These are phyloP conservation scores for Ceratonia siliqua DNA, from an alignment of 306 rosid species.

Conservation along the genomic window DNA sequence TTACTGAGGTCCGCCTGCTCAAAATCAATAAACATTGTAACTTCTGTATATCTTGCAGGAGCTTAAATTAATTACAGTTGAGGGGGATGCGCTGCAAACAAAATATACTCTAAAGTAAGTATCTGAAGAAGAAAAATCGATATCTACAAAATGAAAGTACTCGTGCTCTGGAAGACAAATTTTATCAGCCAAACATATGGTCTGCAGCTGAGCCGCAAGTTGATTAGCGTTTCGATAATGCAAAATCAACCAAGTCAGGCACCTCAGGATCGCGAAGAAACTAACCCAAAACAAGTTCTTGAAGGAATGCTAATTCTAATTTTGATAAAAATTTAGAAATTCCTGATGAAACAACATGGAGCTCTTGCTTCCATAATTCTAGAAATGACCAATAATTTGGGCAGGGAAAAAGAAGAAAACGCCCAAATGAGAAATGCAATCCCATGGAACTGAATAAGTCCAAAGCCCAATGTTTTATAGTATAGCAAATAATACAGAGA, in stretches of 20 bases:
- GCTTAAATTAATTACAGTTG: not conserved
- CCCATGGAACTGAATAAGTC: not conserved
- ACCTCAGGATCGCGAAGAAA: no score
- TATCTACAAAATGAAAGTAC: not conserved
- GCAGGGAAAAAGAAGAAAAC: not conserved
- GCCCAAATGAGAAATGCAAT: not conserved
- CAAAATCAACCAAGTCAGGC: no score
- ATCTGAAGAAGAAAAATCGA: not conserved
- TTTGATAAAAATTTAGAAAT: not conserved
- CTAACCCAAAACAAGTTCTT: no score
- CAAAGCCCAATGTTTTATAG: not conserved
- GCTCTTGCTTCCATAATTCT: not conserved
- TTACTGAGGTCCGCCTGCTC: slow-evolving; percentile 84
- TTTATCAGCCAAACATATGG: not conserved
- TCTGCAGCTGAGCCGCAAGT: not conserved
- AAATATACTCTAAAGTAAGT: not conserved
- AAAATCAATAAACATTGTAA: slow-evolving; percentile 6
- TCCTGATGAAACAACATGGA: not conserved
- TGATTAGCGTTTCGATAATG: no score
- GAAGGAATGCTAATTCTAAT: not conserved
- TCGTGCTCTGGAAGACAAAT: not conserved
- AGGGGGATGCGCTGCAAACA: not conserved
- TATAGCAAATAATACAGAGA: not conserved
- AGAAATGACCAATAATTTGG: not conserved
- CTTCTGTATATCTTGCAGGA: not conserved